Evolutionary conservation across 169 alveolate genomes (phyloP).

Genomic region (Plasmodium coatneyi): DNA sequence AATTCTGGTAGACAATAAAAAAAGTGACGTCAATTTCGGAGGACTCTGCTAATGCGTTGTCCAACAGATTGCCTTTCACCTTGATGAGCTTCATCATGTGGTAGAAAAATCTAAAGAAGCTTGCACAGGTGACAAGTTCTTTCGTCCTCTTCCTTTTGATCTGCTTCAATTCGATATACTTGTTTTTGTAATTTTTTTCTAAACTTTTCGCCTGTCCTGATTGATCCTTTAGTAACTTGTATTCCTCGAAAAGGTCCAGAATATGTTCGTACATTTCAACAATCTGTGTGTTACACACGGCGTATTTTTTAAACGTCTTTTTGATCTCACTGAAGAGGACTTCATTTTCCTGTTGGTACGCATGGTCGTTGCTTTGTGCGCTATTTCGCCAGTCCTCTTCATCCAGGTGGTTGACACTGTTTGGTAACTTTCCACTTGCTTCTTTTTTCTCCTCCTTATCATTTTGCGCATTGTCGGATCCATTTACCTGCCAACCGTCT

Average conservation of each 20-base stretch:
- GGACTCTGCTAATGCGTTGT: constrained; percentile 23
- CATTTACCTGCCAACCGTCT: neutral
- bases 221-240: constrained; percentile 13
- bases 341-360: constrained; percentile 2
- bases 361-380: neutral
- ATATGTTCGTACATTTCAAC: constrained; percentile 60
- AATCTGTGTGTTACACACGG: constrained; percentile 46
- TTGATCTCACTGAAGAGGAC: constrained; percentile 25
- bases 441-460: neutral
- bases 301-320: constrained; percentile 13
- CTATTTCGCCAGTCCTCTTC: neutral
- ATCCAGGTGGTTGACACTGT: neutral
- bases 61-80: constrained; percentile 5
- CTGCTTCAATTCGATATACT: neutral
- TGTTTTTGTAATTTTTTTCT: neutral
- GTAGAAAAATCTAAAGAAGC: neutral
- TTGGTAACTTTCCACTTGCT: neutral
- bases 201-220: neutral
- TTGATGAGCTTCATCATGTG: constrained; percentile 29
- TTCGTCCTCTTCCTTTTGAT: constrained; percentile 4
- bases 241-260: constrained; percentile 6
- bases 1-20: constrained; percentile 26
- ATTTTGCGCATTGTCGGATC: neutral
- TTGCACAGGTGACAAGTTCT: constrained; percentile 31
- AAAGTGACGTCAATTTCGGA: constrained; percentile 23